A percentile compares a stretch with the other conserved stretches of the same genome.
phyloP scores from a whole-genome alignment of 2,329 filamentous ascomycete species.

The Pseudogymnoascus destructans region DNA sequence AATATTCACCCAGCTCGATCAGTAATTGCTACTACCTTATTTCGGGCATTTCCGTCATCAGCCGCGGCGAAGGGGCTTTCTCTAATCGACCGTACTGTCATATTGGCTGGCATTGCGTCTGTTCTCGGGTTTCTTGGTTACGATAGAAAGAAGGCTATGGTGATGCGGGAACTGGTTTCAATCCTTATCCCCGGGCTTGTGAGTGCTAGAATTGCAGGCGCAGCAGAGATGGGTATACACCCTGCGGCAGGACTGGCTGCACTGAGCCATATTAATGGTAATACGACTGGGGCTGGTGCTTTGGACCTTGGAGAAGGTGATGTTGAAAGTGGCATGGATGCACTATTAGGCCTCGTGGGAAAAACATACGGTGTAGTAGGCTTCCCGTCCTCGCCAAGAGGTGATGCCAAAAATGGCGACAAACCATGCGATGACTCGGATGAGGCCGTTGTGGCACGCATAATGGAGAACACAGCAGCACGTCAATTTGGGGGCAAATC shows the following conservation, averaged over 20 bases:
- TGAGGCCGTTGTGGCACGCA: slow-evolving; percentile 40
- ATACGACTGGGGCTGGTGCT: slow-evolving; percentile 37
- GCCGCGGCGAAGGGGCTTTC: slow-evolving; percentile 52
- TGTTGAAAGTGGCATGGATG: slow-evolving; percentile 52
- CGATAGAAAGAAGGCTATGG: slow-evolving; percentile 80
- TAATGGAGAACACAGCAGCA: slow-evolving; percentile 43
- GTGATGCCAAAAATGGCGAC: slow-evolving; percentile 9
- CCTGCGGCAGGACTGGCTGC: slow-evolving; percentile 77
- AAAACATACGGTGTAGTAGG: slow-evolving; percentile 51
- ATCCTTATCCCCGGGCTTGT: slow-evolving; percentile 74
- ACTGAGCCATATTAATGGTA: slow-evolving; percentile 43
- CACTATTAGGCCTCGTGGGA: slow-evolving; percentile 47
- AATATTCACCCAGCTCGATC: slow-evolving; percentile 43
- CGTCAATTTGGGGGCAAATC: slow-evolving; percentile 64
- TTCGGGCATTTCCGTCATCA: slow-evolving; percentile 57
- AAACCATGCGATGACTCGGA: slow-evolving; percentile 34
- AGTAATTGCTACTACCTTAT: slow-evolving; percentile 51
- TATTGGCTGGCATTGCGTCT: slow-evolving; percentile 76
- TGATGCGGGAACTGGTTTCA: slow-evolving; percentile 73
- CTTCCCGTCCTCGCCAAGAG: slow-evolving; percentile 29
- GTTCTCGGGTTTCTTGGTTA: slow-evolving; percentile 69
- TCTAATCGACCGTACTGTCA: slow-evolving; percentile 61
- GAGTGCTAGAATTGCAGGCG: slow-evolving; percentile 81
- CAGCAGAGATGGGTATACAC: slow-evolving; percentile 92
- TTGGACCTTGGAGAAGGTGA: slow-evolving; percentile 52